A percentile compares a stretch with the other conserved stretches of the same genome.
These are phyloP conservation scores for Citeromyces siamensis DNA, from an alignment of 1,139 yeast genomes.

Conservation along the genomic window DNA sequence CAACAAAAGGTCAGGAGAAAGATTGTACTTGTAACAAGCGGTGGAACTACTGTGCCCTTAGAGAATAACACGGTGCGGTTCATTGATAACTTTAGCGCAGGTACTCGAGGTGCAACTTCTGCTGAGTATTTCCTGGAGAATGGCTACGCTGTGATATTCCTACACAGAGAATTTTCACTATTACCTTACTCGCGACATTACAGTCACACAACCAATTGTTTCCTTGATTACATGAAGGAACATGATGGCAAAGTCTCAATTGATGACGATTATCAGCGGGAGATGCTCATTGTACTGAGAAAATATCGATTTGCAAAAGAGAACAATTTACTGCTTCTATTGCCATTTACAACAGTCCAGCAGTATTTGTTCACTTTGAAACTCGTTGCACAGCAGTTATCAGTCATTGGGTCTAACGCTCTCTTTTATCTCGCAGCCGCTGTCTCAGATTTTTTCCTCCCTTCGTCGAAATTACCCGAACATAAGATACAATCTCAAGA, in stretches of 20 bases:
- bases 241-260: slow-evolving; percentile 41
- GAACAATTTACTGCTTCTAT: slow-evolving; percentile 45
- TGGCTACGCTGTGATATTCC: slow-evolving; percentile 84
- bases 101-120: slow-evolving; percentile 93
- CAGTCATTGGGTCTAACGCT: slow-evolving; percentile 39
- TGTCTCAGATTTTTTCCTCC: slow-evolving; percentile 91
- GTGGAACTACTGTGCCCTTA: slow-evolving; percentile 98
- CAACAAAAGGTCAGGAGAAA: slow-evolving; percentile 26
- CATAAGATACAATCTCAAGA: slow-evolving; percentile 88
- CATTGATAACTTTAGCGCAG: slow-evolving; percentile 95
- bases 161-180: slow-evolving; percentile 85
- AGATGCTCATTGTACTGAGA: slow-evolving; percentile 52
- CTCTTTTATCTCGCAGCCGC: slow-evolving; percentile 93
- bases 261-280: slow-evolving; percentile 44
- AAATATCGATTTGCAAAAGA: slow-evolving; percentile 52
- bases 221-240: slow-evolving; percentile 70
- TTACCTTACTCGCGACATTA: slow-evolving; percentile 87
- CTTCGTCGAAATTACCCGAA: slow-evolving; percentile 73
- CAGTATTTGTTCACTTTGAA: slow-evolving; percentile 83
- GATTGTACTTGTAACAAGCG: slow-evolving; percentile 80
- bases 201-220: slow-evolving; percentile 74
- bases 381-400: slow-evolving; percentile 48
- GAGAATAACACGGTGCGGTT: slow-evolving; percentile 95
- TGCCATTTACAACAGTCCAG: slow-evolving; percentile 92
- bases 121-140: slow-evolving; percentile 82